phyloP scores from a whole-genome alignment of 345 rosid species.

The Iberis pinnata region DNA sequence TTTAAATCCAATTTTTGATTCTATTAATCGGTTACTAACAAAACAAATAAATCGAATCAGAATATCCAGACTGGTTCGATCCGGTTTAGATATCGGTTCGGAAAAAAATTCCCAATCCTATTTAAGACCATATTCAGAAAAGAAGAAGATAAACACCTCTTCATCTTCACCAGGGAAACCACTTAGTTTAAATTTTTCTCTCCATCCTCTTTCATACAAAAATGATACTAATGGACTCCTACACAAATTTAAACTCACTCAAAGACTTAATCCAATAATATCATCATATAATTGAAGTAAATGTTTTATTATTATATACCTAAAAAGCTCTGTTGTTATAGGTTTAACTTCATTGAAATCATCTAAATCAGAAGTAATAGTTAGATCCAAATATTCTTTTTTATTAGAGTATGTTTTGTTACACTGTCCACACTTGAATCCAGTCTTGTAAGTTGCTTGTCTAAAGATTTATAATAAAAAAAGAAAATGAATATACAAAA shows the following conservation, averaged over 20 bases:
- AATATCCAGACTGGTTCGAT: no score
- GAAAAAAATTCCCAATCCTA: no score
- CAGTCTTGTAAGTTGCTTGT: slow-evolving; percentile 73
- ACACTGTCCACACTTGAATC: slow-evolving; percentile 77
- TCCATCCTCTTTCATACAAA: slow-evolving; percentile 94
- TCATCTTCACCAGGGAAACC: slow-evolving; percentile 96
- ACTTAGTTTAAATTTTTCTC: slow-evolving; percentile 60
- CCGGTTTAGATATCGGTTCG: no score
- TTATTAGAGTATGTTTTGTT: slow-evolving; percentile 78
- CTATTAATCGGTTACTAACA: no score
- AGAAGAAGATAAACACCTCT: slow-evolving; percentile 41
- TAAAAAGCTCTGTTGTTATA: slow-evolving; percentile 60
- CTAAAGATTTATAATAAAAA: slow-evolving; percentile 37
- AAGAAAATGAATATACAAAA: background rate
- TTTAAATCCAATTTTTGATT: no score
- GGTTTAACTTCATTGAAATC: slow-evolving; percentile 67
- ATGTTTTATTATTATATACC: slow-evolving; percentile 37
- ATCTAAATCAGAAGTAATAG: slow-evolving; percentile 63
- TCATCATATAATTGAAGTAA: background rate
- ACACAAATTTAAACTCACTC: background rate
- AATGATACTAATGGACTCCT: slow-evolving; percentile 95
- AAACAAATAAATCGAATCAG: no score
- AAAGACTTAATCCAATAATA: background rate
- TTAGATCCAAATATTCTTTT: slow-evolving; percentile 70
- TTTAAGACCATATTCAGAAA: no score